phyloP scores from a whole-genome alignment of 2,329 filamentous ascomycete species.

The Fusarium torulosum region DNA sequence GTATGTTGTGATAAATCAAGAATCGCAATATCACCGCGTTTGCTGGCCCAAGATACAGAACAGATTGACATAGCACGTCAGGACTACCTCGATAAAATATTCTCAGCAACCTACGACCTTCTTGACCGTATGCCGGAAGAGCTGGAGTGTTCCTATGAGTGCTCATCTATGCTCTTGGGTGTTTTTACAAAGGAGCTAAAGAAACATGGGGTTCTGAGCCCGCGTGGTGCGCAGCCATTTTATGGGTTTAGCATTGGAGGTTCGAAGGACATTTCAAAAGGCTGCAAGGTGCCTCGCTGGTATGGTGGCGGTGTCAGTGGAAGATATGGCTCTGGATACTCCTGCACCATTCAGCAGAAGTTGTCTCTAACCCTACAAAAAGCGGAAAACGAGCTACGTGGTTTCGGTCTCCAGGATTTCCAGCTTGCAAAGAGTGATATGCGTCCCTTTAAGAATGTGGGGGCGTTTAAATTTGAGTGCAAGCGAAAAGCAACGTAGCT shows the following conservation, averaged over 20 bases:
- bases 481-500: too few relatives aligned
- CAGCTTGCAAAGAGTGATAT: too few relatives aligned
- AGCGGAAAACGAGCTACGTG: not conserved
- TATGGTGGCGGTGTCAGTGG: too few relatives aligned
- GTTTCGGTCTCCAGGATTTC: not conserved
- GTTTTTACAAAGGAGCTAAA: not conserved
- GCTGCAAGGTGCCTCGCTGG: fast-evolving
- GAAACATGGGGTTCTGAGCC: not conserved
- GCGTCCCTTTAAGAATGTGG: too few relatives aligned
- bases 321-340: not conserved
- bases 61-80: not conserved
- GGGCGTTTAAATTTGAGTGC: too few relatives aligned
- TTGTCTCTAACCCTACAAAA: fast-evolving
- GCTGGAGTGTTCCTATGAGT: not conserved
- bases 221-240: not conserved
- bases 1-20: too few relatives aligned
- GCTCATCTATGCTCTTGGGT: conserved; percentile 2
- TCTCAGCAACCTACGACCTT: not conserved
- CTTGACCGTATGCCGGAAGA: not conserved
- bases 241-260: not conserved
- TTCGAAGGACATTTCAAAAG: fast-evolving
- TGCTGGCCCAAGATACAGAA: fast-evolving
- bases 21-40: too few relatives aligned
- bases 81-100: not conserved
- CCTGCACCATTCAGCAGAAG: not conserved